Percentiles rank a stretch among this genome's conserved stretches.
Evolutionary conservation across 306 rosid species (phyloP).

Genomic region (Dalbergia cochinchinensis): DNA sequence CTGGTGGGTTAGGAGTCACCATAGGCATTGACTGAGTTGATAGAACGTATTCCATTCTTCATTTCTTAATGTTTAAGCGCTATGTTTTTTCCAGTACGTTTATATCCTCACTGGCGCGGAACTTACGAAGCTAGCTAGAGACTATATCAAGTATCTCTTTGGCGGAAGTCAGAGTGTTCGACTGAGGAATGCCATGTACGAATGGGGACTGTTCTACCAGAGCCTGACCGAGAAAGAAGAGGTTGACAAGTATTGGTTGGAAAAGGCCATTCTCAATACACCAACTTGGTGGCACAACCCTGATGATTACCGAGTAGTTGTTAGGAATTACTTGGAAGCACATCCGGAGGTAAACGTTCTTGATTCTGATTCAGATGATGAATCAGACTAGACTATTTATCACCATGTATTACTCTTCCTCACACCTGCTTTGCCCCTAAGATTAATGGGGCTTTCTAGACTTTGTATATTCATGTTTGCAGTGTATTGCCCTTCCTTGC

Average conservation of each 20-base stretch:
- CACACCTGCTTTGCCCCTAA: neutral
- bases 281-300: conserved; percentile 67
- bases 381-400: conserved; percentile 1
- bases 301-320: conserved; percentile 43
- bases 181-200: conserved; percentile 54
- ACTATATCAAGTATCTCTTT: conserved; percentile 65
- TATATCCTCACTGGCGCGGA: conserved; percentile 74
- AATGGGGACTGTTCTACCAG: conserved; percentile 53
- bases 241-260: conserved; percentile 53
- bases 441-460: conserved; percentile 1
- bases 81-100: conserved; percentile 65
- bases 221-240: conserved; percentile 29
- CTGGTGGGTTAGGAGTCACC: conserved; percentile 19
- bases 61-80: conserved; percentile 37
- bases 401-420: neutral
- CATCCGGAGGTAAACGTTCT: neutral
- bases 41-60: conserved; percentile 2
- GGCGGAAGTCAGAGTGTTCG: conserved; percentile 65
- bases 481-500: conserved; percentile 13
- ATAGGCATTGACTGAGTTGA: conserved; percentile 2
- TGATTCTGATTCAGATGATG: conserved; percentile 7
- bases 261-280: conserved; percentile 58
- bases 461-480: conserved; percentile 28
- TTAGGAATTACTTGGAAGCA: conserved; percentile 36
- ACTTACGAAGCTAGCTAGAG: conserved; percentile 58